phyloP scores from a whole-genome alignment of 2,329 filamentous ascomycete species.

The Ophiostoma montium region DNA sequence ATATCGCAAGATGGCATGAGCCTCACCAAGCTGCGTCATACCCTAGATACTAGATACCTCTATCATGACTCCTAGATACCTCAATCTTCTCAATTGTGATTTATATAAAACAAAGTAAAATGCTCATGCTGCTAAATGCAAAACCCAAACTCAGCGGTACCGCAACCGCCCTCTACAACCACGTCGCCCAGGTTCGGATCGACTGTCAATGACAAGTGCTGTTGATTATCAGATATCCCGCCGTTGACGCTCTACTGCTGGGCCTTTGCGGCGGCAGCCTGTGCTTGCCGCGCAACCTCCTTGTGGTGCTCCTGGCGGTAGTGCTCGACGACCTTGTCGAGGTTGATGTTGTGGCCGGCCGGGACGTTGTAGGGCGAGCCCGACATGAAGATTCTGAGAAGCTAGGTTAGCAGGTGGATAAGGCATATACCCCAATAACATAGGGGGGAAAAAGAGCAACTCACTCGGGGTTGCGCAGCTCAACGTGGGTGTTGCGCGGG shows the following conservation, averaged over 20 bases:
- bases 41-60: background rate
- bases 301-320: conserved; percentile 39
- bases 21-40: no score
- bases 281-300: conserved; percentile 40
- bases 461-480: conserved; percentile 45
- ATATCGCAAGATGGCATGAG: no score
- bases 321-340: conserved; percentile 43
- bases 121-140: background rate
- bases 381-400: conserved; percentile 32
- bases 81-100: background rate
- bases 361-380: conserved; percentile 38
- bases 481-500: conserved; percentile 31
- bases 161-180: background rate
- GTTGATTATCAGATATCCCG: background rate
- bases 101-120: background rate
- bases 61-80: no score
- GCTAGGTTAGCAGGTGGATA: conserved; percentile 3
- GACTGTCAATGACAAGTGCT: background rate
- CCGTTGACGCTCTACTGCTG: conserved; percentile 20
- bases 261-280: conserved; percentile 16
- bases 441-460: conserved; percentile 18
- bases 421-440: background rate
- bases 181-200: background rate
- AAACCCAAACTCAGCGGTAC: background rate
- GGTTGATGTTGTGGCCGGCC: conserved; percentile 38